Base-by-base conservation (phyloP, 1,284 basidiomycete genomes). In the Austroboletus novae-zelandiae region DNA sequence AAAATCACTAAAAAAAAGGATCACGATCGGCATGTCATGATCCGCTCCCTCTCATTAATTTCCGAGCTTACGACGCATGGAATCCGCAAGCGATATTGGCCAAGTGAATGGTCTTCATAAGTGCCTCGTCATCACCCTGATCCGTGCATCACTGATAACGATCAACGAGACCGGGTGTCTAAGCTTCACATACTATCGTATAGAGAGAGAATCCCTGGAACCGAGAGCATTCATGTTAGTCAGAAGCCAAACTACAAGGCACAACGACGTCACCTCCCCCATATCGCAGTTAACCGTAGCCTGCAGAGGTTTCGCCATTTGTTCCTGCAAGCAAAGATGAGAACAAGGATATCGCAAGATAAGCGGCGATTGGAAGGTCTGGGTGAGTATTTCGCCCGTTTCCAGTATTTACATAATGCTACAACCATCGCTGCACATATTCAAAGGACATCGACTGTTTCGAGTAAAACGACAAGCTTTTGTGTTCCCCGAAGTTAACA, bases 81-180 rank as follows among this genome's bases (percentile, higher is more conserved):
- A 83, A 83, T 4, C 83, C 81, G 54, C 83, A 85, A 0, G 83
- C 83, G 13, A 83, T 69, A 53, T 85, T 84, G 0, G 82, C 81
- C 18, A 84, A 67, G 56, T 84, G 80, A 34, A 85, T 81, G 2
- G 78, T 80, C 53, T 77, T 74, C 78, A 84, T 83, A 43, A 85
- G 73, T 7, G 71, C 69, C 50, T 78, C 79, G 51, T 85, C 83
- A 41, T 84, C 80, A 5, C 77, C 79, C 81, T 84, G 45, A 36
- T 27, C 6, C 29, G 11, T 4, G 25, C 9, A 9, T 39, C 32
- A 18, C n/a, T 18, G 10, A 4, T 41, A 14, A 45, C 11, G 11
- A 20, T 31, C 3, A 18, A 35, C 6, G 15, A 47, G 5, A 17
- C 14, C 7, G 11, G 18, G 20, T n/a, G 20, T 34, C 9, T 15